Base-by-base conservation (phyloP, 1,284 basidiomycete species). In the Ganoderma multipileum region DNA sequence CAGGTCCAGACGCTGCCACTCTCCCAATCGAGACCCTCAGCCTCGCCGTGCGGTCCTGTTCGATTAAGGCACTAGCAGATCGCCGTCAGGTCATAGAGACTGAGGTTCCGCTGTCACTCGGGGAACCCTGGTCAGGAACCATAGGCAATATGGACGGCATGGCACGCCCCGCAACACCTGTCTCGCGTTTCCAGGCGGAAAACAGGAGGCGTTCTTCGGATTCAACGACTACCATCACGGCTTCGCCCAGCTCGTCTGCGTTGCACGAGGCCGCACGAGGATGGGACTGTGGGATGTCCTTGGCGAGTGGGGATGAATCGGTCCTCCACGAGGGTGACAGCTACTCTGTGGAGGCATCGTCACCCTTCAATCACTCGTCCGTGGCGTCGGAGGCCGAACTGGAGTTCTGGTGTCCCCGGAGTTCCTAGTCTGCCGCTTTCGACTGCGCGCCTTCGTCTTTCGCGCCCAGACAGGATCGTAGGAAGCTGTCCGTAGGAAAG, bases 181-280 rank as follows among this genome's bases (percentile, higher is more conserved):
- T 68, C 30, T 55, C 14, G 38, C n/a, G 55, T 12, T 38, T 39
- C 23, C 20, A 61, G 28, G 61, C 66, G 14, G 54, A 55, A 2
- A 11, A n/a, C 26, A 66, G 64, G 39, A 57, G 68, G 26, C 61
- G 69, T 11, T 74, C 73, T 7, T 65, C 52, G 1, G 73, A 74
- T 58, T 74, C 73, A 5, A 66, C 61, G 7, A 67, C 68, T 3
- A 74, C 73, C 9, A 57, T 74, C n/a, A 74, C 73, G 5, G 67
- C 66, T 0, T 68, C 68, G 2, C 70, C 68, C 12, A 54, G 66
- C 12, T 68, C 69, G 36, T 72, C 70, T 11, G 69, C 71, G 16
- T 16, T 70, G 23, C 63, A 72, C 61, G 71, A 67, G 11, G 55
- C 67, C 5, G 30, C 60, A 0, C 50, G 41, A 8, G 55, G 28